phyloP scores from a whole-genome alignment of 1,284 basidiomycete species.

The Cystobasidiaceae sp. region DNA sequence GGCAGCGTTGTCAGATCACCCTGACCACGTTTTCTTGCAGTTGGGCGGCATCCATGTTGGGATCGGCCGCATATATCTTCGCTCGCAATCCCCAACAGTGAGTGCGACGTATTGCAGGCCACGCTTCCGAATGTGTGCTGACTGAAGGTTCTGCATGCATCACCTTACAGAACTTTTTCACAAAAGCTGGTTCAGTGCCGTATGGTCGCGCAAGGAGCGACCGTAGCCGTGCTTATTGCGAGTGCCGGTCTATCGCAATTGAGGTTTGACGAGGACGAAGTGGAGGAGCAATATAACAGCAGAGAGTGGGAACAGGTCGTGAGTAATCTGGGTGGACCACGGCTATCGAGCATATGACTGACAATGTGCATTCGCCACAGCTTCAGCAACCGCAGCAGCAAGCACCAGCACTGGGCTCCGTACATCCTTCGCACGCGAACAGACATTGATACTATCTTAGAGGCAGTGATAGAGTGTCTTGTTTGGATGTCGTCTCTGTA shows the following conservation, averaged over 20 bases:
- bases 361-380: background rate
- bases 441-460: background rate
- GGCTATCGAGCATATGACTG: background rate
- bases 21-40: too few relatives aligned
- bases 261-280: conserved; percentile 13
- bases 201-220: conserved; percentile 34
- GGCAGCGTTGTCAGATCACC: background rate
- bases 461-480: background rate
- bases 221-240: conserved; percentile 32
- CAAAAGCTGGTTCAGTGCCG: conserved; percentile 30
- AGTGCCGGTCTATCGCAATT: conserved; percentile 28
- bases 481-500: too few relatives aligned
- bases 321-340: background rate
- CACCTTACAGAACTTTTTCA: conserved; percentile 18
- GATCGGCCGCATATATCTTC: conserved; percentile 28
- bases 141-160: background rate
- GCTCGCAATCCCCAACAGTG: conserved; percentile 27
- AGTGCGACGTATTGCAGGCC: background rate
- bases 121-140: too few relatives aligned
- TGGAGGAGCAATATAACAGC: conserved; percentile 4
- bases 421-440: conserved; percentile 13
- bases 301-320: conserved; percentile 25
- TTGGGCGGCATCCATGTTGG: conserved; percentile 26
- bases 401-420: conserved; percentile 17
- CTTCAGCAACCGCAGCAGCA: conserved; percentile 6